Evolutionary conservation across 2,329 filamentous ascomycete species (phyloP), one percentile per base, ranked within the genome.

Genomic region (Aspergillus sp.): DNA sequence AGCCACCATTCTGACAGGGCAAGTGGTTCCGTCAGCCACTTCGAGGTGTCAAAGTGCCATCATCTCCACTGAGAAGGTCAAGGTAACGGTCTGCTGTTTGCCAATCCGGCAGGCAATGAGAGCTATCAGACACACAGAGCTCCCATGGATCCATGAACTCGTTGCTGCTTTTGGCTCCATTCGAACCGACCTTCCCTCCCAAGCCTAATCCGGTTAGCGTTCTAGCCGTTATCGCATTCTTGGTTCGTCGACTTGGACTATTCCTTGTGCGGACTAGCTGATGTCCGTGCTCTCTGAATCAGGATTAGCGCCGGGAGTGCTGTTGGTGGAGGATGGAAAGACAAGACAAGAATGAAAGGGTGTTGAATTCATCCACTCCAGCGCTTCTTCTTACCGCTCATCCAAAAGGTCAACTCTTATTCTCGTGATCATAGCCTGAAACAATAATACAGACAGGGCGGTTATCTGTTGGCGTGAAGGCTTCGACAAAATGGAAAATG

Each of bases 221-320:
- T 13, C 2, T 8, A 15, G n/a, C 38, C 52, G 52, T 54, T 54
- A 54, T 54, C 52, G n/a, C 52, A 27, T 27, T 41, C 51, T 30
- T 13, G 52, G 52, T 44, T 54, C 38, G 17, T 17, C 25, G 11
- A 8, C 41, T 32, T 8, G 10, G 53, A 36, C 21, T 13, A 39
- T 27, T n/a, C 23, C 41, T 42, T 8, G 15, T 55, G 10, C 3
- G n/a, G 53, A 30, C 19, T 55, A 55, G 53, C 13, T 11, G 5
- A 8, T 25, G 53, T 21, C 53, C 53, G 53, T 55, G 53, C 53
- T 44, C n/a, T 19, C 39, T 36, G 25, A 4, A 27, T 55, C 23
- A 17, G 39, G 53, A 32, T 47, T 47, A 44, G 42, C 53, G 47
- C 47, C 47, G 25, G 25, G 25, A 36, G 13, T 6, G 25, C n/a